Percentiles rank a stretch among this genome's conserved stretches.
Evolutionary conservation across 2,329 filamentous ascomycete species (phyloP).

Genomic region (Zasmidium cellare): DNA sequence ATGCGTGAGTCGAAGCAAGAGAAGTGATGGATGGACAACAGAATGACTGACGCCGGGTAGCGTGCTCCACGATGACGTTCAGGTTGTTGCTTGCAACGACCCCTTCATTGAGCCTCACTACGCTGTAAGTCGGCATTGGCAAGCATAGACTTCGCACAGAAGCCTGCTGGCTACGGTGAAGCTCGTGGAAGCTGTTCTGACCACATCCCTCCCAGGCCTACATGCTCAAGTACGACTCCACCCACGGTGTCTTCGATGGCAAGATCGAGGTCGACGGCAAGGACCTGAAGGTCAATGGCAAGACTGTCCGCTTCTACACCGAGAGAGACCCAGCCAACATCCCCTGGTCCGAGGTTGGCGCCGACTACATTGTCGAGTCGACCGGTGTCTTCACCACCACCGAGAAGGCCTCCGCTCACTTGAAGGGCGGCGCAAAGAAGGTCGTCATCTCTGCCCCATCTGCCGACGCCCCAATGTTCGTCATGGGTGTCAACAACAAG

Average conservation of each 20-base stretch:
- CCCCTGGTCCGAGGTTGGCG: conserved; percentile 84
- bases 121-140: conserved; percentile 68
- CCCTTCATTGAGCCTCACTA: conserved; percentile 98
- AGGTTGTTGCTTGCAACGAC: conserved; percentile 97
- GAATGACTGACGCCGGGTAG: conserved; percentile 41
- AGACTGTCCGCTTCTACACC: conserved; percentile 90
- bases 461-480: conserved; percentile 98
- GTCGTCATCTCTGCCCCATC: conserved; percentile 82
- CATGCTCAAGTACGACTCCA: conserved; percentile 99
- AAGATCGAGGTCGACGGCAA: conserved; percentile 73
- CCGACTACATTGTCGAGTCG: conserved; percentile 94
- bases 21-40: conserved; percentile 6
- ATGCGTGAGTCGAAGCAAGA: conserved; percentile 63
- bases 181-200: conserved; percentile 20
- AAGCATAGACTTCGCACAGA: not conserved
- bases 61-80: conserved; percentile 82
- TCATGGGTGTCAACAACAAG: conserved; percentile 98
- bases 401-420: conserved; percentile 91
- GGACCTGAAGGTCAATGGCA: conserved; percentile 85
- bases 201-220: conserved; percentile 65
- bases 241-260: conserved; percentile 96
- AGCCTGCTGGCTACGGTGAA: not conserved
- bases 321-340: conserved; percentile 89
- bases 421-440: conserved; percentile 98
- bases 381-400: conserved; percentile 99